Conservation (phyloP, 768 basidiomycete species). For the Naematelia aurantialba region DNA sequence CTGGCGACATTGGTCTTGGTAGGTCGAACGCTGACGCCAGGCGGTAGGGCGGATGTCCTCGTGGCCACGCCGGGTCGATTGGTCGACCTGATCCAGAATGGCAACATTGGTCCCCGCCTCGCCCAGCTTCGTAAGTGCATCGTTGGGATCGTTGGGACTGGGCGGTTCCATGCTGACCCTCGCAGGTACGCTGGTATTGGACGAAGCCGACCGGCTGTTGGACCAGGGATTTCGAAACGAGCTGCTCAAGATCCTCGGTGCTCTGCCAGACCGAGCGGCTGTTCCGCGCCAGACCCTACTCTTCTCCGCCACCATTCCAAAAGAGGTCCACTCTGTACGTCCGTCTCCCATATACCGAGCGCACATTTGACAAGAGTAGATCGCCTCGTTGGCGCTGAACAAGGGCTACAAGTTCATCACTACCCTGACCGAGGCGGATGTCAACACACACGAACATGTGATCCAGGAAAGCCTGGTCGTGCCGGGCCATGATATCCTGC, state of each 20-base stretch:
- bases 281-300: slow-evolving; percentile 53
- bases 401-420: slow-evolving; percentile 56
- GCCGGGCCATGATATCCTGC: slow-evolving; percentile 53
- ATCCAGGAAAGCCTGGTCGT: slow-evolving; percentile 54
- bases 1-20: slow-evolving; percentile 45
- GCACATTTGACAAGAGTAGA: slow-evolving; percentile 38
- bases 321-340: slow-evolving; percentile 50
- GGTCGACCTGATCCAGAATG: slow-evolving; percentile 52
- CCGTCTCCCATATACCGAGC: background rate
- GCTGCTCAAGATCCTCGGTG: slow-evolving; percentile 40
- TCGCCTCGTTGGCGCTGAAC: slow-evolving; percentile 51
- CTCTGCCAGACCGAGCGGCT: slow-evolving; percentile 21
- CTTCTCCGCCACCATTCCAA: slow-evolving; percentile 55
- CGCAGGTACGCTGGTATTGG: slow-evolving; percentile 50
- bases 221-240: slow-evolving; percentile 52
- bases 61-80: slow-evolving; percentile 86
- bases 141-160: background rate
- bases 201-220: slow-evolving; percentile 54
- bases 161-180: slow-evolving; percentile 16
- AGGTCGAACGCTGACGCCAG: background rate
- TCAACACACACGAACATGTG: slow-evolving; percentile 64
- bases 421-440: slow-evolving; percentile 60
- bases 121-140: slow-evolving; percentile 45
- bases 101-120: slow-evolving; percentile 51
- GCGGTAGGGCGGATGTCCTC: slow-evolving; percentile 41